Evolutionary conservation across 2,329 filamentous ascomycete species (phyloP), one percentile per base, ranked within the genome.

Genomic region (Iodosphaeria phyllophila): DNA sequence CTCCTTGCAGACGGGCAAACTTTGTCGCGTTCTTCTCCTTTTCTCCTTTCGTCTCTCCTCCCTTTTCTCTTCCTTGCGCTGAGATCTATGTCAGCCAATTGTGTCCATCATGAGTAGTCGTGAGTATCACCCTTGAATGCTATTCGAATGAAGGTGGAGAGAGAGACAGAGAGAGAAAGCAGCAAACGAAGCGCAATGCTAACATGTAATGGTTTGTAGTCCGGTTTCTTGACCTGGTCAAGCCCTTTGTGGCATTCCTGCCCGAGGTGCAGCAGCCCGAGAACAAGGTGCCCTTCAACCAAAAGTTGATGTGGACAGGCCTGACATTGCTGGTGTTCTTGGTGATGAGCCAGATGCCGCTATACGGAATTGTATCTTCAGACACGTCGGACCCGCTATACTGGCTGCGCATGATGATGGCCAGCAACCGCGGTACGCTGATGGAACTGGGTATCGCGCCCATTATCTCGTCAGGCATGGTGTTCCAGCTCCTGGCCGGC

Each of bases 391-490:
- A 98, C 60, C 91, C 89, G 41, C 67, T 98, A 46, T 98, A 98
- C 72, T 98, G 89, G 89, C 69, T 98, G 48, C 78, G 89, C 57
- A 95, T 98, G 86, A 93, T 98, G 74, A 73, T 95, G 70, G 89
- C 89, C 48, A 92, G 82, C 76, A 98, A 98, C 56, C 74, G 84
- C 47, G 84, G 84, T 55, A 92, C 84, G 14, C 54, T 92, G 52
- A 92, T 92, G 84, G 84, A 92, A 50, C 50, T 92, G 60, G 83
- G 84, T 63, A 89, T 95, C 43, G 92, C 89, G 13, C 91, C 91
- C 43, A 98, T 98, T 56, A 95, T 98, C 59, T 93, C 89, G 32
- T 95, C 89, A 18, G 89, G 89, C 58, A 98, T 98, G 89, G 83
- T 98, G 47, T 98, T 98, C 73, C 89, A 98, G 74, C 84, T 98